A percentile compares a stretch with the other conserved stretches of the same genome.
These are phyloP conservation scores for Pythium monospermum DNA, from an alignment of 352 stramenopile genomes.

Conservation along the genomic window DNA sequence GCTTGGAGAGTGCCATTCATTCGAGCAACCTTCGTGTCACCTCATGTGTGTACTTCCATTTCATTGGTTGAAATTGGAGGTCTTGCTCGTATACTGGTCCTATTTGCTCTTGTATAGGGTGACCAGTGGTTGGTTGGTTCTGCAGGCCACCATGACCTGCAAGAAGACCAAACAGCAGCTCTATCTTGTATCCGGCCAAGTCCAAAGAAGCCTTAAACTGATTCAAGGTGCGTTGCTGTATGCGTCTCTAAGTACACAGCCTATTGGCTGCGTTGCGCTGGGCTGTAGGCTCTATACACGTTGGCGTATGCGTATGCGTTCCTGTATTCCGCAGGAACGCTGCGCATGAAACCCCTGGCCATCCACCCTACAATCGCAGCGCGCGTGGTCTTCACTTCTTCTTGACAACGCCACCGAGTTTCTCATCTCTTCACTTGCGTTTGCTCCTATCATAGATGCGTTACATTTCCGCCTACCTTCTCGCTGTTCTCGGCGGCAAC, in stretches of 20 bases:
- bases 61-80: constrained; percentile 32
- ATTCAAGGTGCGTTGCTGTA: constrained; percentile 72
- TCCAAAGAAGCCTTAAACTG: constrained; percentile 88
- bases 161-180: constrained; percentile 3
- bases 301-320: too few species aligned
- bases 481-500: constrained; percentile 94
- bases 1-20: constrained; percentile 8
- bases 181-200: constrained; percentile 89
- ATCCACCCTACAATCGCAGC: too few species aligned
- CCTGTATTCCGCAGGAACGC: too few species aligned
- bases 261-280: not conserved
- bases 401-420: not conserved
- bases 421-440: not conserved
- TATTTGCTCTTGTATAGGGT: constrained; percentile 40
- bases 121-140: constrained; percentile 35
- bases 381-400: too few species aligned
- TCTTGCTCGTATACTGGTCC: constrained; percentile 16
- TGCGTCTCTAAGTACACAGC: not conserved
- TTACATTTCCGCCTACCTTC: constrained; percentile 96
- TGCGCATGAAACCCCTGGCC: too few species aligned
- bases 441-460: constrained; percentile 75
- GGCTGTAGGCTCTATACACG: too few species aligned
- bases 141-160: constrained; percentile 19
- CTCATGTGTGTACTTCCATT: not conserved
- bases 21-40: constrained; percentile 19